Evolutionary conservation across 306 rosid genomes (phyloP), one percentile per base, ranked within the genome.

Genomic region (Fagus sylvatica): DNA sequence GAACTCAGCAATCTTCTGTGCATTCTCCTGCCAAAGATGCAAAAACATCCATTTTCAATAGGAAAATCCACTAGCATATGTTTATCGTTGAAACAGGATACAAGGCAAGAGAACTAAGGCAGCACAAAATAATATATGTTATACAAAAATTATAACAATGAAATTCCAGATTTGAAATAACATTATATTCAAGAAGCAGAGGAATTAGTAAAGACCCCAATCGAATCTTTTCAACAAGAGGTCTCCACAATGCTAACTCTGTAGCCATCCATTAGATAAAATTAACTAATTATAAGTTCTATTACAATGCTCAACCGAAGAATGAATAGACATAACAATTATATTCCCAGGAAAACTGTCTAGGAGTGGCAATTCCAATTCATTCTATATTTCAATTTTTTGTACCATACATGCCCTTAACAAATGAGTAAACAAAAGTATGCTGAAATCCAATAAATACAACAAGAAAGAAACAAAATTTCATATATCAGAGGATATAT

Each of bases 1-100:
- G 87, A 88, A 95, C 84, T 91, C 98, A 12, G 98, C 97, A 87
- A 95, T 87, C 85, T 88, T 89, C 72, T 95, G 97, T 17, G 98
- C 98, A 84, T 89, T 95, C 65, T 86, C 96, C 98, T 92, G 86
- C 88, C 80, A 71, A 67, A 72, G 49, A 72, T 73, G n/a, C 70
- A 12, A 28, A 72, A 62, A 13, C 69, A 28, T 53, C 42, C 4
- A n/a, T 46, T 30, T 48, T 46, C 37, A 48, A 2, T 16, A 9
- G 62, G 53, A 53, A 60, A n/a, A 39, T 12, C 68, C 48, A 12
- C 6, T 34, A 4, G 39, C 60, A 12, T 30, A 1, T 28, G 39
- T 30, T 53, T 7, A 72, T 42, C 75, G 62, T 17, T 32, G 53
- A 62, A 53, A 79, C 55, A 33, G 54, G 41, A 41, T 32, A 46